phyloP scores from a whole-genome alignment of 148 eudicot genomes.

The Amaranthus cruentus region DNA sequence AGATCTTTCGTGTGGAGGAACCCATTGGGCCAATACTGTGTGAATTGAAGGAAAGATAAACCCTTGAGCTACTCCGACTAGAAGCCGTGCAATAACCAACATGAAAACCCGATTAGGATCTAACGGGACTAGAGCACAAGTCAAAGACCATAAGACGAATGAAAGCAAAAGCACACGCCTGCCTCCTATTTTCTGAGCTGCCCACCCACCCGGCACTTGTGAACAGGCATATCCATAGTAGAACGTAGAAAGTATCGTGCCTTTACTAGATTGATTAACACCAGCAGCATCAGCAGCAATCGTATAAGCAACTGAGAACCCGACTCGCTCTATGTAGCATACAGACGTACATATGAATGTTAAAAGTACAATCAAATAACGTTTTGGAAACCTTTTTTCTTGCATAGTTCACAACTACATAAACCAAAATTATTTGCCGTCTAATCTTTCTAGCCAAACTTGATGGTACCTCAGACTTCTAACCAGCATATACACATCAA shows the following conservation, averaged over 20 bases:
- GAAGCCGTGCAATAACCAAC: conserved; percentile 73
- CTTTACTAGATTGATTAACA: conserved; percentile 77
- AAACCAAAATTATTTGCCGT: conserved; percentile 3
- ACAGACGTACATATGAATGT: conserved; percentile 85
- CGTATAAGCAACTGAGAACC: conserved; percentile 90
- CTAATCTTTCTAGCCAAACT: conserved; percentile 9
- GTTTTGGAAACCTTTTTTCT: conserved; percentile 56
- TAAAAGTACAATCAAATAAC: conserved; percentile 72
- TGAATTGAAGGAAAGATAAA: conserved; percentile 86
- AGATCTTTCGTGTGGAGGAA: conserved; percentile 89
- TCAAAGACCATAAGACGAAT: conserved; percentile 73
- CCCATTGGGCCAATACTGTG: conserved; percentile 82
- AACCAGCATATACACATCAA: neutral
- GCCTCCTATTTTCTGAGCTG: conserved; percentile 92
- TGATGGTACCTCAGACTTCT: conserved; percentile 5
- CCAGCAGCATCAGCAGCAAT: conserved; percentile 76
- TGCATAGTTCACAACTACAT: conserved; percentile 29
- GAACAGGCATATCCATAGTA: conserved; percentile 92
- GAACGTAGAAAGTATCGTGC: conserved; percentile 82
- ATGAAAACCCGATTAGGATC: conserved; percentile 57
- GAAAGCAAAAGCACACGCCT: conserved; percentile 87
- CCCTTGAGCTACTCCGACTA: conserved; percentile 90
- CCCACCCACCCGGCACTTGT: conserved; percentile 96
- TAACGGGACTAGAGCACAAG: conserved; percentile 72
- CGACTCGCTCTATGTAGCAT: conserved; percentile 93